phyloP scores from a whole-genome alignment of 176 grass and related monocot species.

The Carex cristatella region DNA sequence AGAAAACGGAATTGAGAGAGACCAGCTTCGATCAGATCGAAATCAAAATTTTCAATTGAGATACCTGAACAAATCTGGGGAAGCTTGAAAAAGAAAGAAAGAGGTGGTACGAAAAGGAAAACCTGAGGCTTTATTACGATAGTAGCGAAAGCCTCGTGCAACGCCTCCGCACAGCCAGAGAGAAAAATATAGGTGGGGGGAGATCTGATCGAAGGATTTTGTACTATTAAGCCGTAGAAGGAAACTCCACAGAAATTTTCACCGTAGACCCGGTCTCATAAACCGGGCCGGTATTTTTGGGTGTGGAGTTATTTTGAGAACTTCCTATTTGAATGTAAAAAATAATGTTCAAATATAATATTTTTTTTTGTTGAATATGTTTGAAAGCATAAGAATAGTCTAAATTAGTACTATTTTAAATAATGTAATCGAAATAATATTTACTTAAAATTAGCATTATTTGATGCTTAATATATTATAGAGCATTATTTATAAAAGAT shows the following conservation, averaged over 20 bases:
- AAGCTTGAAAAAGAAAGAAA: neutral
- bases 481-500: too few relatives aligned
- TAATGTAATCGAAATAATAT: neutral
- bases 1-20: neutral
- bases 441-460: too few relatives aligned
- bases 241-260: neutral
- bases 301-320: neutral
- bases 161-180: conserved; percentile 3
- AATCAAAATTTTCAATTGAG: neutral
- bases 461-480: too few relatives aligned
- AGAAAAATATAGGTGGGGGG: neutral
- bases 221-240: neutral
- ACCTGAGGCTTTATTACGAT: neutral
- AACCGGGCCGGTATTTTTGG: neutral
- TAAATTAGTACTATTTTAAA: neutral
- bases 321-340: neutral
- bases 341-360: neutral
- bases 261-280: conserved; percentile 5
- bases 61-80: neutral
- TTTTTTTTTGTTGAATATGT: neutral
- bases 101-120: neutral
- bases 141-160: neutral
- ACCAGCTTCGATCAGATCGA: neutral
- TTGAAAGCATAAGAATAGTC: neutral
- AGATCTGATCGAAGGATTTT: conserved; percentile 5